phyloP scores from a whole-genome alignment of 495 filamentous ascomycete genomes.

The Trichoderma gamsii region DNA sequence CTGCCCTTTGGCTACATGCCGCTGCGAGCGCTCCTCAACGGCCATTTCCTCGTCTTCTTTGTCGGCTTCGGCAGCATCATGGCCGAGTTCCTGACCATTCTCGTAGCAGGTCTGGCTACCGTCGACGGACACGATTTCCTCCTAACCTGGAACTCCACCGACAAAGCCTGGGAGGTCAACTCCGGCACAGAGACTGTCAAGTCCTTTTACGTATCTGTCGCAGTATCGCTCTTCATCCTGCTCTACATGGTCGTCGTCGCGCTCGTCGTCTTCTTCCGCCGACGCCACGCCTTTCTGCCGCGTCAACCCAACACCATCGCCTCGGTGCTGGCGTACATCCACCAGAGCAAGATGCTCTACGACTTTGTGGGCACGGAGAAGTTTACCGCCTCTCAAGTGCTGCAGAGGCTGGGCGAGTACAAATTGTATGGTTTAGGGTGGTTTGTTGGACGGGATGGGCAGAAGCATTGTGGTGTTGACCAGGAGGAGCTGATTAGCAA shows the following conservation, averaged over 20 bases:
- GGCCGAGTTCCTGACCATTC: conserved; percentile 61
- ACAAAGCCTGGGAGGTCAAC: conserved; percentile 26
- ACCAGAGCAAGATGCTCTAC: conserved; percentile 67
- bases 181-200: conserved; percentile 54
- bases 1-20: conserved; percentile 61
- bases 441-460: conserved; percentile 61
- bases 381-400: conserved; percentile 52
- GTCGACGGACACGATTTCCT: conserved; percentile 54
- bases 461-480: conserved; percentile 63
- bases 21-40: conserved; percentile 52
- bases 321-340: conserved; percentile 63
- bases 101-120: conserved; percentile 54
- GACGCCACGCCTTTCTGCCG: conserved; percentile 59
- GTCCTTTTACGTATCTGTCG: conserved; percentile 55
- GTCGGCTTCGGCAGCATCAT: conserved; percentile 59
- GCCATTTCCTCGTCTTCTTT: conserved; percentile 56
- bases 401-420: conserved; percentile 42
- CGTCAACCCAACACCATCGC: conserved; percentile 69
- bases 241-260: conserved; percentile 50
- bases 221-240: conserved; percentile 52
- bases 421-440: conserved; percentile 69
- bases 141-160: conserved; percentile 14
- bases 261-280: conserved; percentile 44
- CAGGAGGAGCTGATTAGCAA: conserved; percentile 56
- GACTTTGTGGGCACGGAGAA: conserved; percentile 62